phyloP scores from a whole-genome alignment of 805 yeast species.

The Kluyveromyces starmeri region DNA sequence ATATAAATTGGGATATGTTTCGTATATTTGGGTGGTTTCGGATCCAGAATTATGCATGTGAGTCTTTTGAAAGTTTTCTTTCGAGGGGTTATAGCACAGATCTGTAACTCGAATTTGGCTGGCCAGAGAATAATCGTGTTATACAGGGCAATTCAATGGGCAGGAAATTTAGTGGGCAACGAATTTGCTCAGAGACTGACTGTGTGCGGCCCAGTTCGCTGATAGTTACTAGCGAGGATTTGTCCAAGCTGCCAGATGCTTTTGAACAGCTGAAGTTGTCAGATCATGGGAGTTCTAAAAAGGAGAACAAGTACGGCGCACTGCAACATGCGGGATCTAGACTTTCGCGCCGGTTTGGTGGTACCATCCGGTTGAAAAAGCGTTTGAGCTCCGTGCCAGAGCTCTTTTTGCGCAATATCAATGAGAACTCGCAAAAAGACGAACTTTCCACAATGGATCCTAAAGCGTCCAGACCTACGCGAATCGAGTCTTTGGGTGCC shows the following conservation, averaged over 20 bases:
- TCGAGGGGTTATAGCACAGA: too few species aligned
- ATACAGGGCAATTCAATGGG: too few species aligned
- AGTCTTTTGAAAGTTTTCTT: too few species aligned
- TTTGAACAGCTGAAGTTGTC: constrained; percentile 1
- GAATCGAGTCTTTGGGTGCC: background rate
- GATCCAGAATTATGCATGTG: too few species aligned
- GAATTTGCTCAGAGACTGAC: constrained; percentile 20
- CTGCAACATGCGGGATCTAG: constrained; percentile 3
- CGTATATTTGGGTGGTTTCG: too few species aligned
- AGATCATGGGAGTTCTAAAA: background rate
- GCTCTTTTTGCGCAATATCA: constrained; percentile 20
- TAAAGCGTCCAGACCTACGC: background rate
- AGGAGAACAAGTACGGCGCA: background rate
- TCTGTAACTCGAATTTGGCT: too few species aligned
- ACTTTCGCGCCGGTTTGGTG: constrained; percentile 12
- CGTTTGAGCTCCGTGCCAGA: constrained; percentile 28
- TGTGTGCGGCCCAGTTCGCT: constrained; percentile 26
- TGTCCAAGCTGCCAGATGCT: constrained; percentile 18
- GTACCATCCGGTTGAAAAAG: constrained; percentile 21
- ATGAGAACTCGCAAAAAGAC: constrained; percentile 4
- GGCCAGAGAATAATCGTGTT: too few species aligned
- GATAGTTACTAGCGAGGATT: constrained; percentile 22
- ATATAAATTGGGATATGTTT: too few species aligned
- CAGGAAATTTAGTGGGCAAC: constrained; percentile 25
- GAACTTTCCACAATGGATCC: background rate